Conservation (phyloP, 805 yeast species). For the Candida anglica region DNA sequence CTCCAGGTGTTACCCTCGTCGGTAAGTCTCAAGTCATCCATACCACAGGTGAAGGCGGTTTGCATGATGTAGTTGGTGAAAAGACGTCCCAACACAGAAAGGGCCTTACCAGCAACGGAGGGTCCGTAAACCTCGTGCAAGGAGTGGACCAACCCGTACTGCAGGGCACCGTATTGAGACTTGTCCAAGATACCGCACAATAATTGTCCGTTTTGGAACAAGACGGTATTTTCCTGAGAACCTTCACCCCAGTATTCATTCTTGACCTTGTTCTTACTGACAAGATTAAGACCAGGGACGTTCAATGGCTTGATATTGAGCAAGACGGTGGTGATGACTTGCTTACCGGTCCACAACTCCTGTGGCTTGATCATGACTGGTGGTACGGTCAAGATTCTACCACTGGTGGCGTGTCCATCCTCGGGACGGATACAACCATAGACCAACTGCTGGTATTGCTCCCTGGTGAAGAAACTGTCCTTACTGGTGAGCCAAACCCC, state of each 20-base stretch:
- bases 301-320: slow-evolving; percentile 81
- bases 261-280: slow-evolving; percentile 83
- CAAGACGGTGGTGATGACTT: slow-evolving; percentile 87
- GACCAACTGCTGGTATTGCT: slow-evolving; percentile 86
- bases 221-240: slow-evolving; percentile 80
- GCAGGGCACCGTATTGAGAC: slow-evolving; percentile 97
- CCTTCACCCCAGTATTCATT: slow-evolving; percentile 91
- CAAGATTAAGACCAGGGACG: slow-evolving; percentile 88
- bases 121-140: slow-evolving; percentile 95
- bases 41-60: slow-evolving; percentile 98
- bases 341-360: slow-evolving; percentile 98
- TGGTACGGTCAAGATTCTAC: slow-evolving; percentile 69
- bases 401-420: slow-evolving; percentile 85
- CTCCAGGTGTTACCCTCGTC: slow-evolving; percentile 90
- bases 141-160: slow-evolving; percentile 95
- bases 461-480: slow-evolving; percentile 87
- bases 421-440: slow-evolving; percentile 96
- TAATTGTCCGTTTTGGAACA: slow-evolving; percentile 83
- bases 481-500: slow-evolving; percentile 98
- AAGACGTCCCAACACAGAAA: slow-evolving; percentile 90
- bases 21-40: slow-evolving; percentile 96
- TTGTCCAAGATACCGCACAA: slow-evolving; percentile 93
- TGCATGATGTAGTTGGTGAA: slow-evolving; percentile 91
- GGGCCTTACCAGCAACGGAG: slow-evolving; percentile 78
- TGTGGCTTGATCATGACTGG: slow-evolving; percentile 86